Evolutionary conservation across 176 grass and related monocot species (phyloP), one percentile per base, ranked within the genome.

Genomic region (Oryza glaberrima): DNA sequence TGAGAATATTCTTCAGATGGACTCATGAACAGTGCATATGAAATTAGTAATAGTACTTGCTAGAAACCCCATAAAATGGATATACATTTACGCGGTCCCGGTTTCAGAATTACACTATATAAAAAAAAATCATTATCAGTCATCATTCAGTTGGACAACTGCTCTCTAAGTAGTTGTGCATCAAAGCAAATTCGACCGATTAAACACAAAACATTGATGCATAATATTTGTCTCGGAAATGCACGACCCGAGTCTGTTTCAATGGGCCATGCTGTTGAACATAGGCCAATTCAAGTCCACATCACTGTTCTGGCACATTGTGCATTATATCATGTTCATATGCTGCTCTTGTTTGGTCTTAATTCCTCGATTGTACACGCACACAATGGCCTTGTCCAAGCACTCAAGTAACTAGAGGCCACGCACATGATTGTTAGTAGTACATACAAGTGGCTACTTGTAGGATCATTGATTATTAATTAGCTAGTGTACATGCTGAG

Each of bases 171-270:
- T 56, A 41, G 11, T 52, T 76, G 7, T 38, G 34, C 41, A 47
- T 65, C 40, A 46, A 67, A 36, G 25, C 17, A 67, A 13, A 17
- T 58, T 58, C 54, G 54, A 56, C 2, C 5, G 16, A 61, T 61
- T 22, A 49, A 32, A 51, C 26, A 32, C 15, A 2, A 69, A 69
- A 75, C 28, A 46, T 35, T 34, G 63, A 14, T 64, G 80, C 52
- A 58, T 71, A 84, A 47, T 68, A 38, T 61, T 0, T 89, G 76
- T 80, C 70, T 36, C 23, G 2, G 20, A 75, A 35, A 79, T 16
- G 40, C 11, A 13, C 58, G 69, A 88, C 69, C 67, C 12, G 20
- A 44, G 47, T 69, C 71, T 0, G 23, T 26, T 64, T 70, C 82
- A 26, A 11, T 70, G 82, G 82, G 38, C 76, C 82, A 76, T 41